A percentile compares a stretch with the other conserved stretches of the same genome.
Evolutionary conservation across 108 stramenopile genomes (phyloP).

Genomic region (Cyclotella atomus): DNA sequence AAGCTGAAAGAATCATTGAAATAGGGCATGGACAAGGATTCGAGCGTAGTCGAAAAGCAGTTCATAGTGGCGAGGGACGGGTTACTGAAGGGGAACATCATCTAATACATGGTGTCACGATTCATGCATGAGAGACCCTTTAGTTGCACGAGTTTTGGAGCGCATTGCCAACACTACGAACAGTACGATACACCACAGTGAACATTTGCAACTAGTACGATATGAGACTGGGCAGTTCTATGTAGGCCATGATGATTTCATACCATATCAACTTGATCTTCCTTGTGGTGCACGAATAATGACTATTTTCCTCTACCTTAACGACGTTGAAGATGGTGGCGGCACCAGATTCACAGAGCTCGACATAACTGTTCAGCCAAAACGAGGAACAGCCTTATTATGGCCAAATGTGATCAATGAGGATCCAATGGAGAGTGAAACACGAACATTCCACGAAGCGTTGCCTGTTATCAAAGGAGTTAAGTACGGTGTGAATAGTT

Average conservation of each 20-base stretch:
- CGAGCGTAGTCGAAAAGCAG: slow-evolving; percentile 14
- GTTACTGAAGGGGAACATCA: slow-evolving; percentile 61
- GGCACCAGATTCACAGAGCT: slow-evolving; percentile 43
- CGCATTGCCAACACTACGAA: slow-evolving; percentile 55
- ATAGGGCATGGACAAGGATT: slow-evolving; percentile 61
- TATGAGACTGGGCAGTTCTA: slow-evolving; percentile 66
- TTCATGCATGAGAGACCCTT: slow-evolving; percentile 38
- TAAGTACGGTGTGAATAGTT: slow-evolving; percentile 57
- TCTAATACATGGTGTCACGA: slow-evolving; percentile 67
- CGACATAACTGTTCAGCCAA: slow-evolving; percentile 34
- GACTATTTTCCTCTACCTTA: slow-evolving; percentile 86
- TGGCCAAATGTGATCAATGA: slow-evolving; percentile 65
- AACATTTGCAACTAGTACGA: slow-evolving; percentile 66
- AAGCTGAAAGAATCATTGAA: slow-evolving; percentile 63
- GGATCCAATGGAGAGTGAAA: slow-evolving; percentile 49
- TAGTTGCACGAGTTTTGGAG: slow-evolving; percentile 37
- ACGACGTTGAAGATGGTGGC: slow-evolving; percentile 64
- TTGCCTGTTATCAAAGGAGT: slow-evolving; percentile 58
- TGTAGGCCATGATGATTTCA: slow-evolving; percentile 59
- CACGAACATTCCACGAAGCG: slow-evolving; percentile 62
- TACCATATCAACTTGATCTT: slow-evolving; percentile 39
- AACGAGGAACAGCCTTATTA: slow-evolving; percentile 71
- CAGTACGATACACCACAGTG: slow-evolving; percentile 59
- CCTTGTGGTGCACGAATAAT: slow-evolving; percentile 82
- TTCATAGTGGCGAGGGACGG: slow-evolving; percentile 48